Base-by-base conservation (phyloP, 129 eudicot species). In the Heracleum sosnowskyi region DNA sequence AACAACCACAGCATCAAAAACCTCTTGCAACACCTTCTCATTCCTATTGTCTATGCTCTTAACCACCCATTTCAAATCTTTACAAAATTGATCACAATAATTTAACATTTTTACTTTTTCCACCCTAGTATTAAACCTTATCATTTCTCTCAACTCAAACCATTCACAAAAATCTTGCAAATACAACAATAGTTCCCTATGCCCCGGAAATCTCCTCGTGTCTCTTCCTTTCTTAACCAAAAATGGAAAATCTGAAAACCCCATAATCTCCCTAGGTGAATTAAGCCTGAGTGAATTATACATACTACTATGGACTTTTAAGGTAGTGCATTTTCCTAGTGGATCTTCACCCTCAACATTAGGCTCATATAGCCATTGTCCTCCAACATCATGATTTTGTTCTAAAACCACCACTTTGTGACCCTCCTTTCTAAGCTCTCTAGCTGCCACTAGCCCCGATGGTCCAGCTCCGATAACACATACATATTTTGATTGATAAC, bases 401-500 rank as follows among this genome's bases (percentile, higher is more conserved):
- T 93, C 98, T 44, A 91, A 42, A 12, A 93, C 98, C 81, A 88
- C 90, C 76, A 87, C 98, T 9, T 79, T 85, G 81, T 93, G 98
- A 1, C 97, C 95, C 76, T 93, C 98, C 77, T 89, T 93, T 70
- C 83, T 82, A 15, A 93, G 93, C 88, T 93, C 98, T 60, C 97
- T 79, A 6, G 91, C 95, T 0, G 98, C 98, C 42, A 91, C 98
- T 46, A 93, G 84, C 37, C 98, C 98, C 0, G 97, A 84, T 31
- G 98, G 93, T 7, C 98, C 98, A 36, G 93, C 98, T 41, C 98
- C 98, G 33, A 93, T 91, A 29, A 93, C 96, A 45, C 98, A 93
- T 34, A 91, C 98, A 75, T 79, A 63, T 51, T 83, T 84, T 2
- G 88, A 80, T 6, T 44, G 70, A 71, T 76, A 81, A 28, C 72